Conservation (phyloP, 345 rosid species). For the Arabis alpina region DNA sequence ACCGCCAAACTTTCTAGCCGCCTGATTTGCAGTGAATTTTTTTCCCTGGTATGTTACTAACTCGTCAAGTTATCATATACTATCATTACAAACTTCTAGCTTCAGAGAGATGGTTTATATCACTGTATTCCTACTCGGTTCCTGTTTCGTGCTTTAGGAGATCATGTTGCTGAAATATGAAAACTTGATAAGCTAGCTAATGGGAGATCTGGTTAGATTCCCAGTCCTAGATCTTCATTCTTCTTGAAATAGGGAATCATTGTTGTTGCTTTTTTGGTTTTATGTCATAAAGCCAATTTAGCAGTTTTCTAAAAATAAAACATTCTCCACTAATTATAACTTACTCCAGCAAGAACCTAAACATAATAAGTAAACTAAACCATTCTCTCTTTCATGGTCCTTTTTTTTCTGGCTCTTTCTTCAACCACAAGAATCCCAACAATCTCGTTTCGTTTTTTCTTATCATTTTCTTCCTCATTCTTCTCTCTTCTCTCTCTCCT, state of each 20-base stretch:
- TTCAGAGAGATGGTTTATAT: too few species aligned
- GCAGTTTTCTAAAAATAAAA: slow-evolving; percentile 28
- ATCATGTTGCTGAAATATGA: too few species aligned
- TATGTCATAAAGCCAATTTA: neutral
- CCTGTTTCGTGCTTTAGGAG: neutral
- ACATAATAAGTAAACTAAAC: neutral
- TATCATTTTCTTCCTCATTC: slow-evolving; percentile 18
- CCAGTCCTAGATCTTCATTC: neutral
- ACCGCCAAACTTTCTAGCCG: too few species aligned
- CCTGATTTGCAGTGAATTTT: too few species aligned
- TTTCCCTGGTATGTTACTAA: too few species aligned
- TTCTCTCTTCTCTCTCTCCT: slow-evolving; percentile 31
- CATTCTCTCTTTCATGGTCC: slow-evolving; percentile 10
- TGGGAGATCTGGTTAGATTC: neutral
- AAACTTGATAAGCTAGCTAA: neutral
- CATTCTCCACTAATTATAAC: slow-evolving; percentile 19
- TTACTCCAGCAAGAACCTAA: neutral
- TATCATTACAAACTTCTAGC: too few species aligned
- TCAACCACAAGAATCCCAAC: slow-evolving; percentile 38
- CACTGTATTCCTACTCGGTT: neutral
- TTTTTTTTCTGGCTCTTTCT: slow-evolving; percentile 26
- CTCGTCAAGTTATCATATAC: too few species aligned
- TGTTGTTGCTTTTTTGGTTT: neutral
- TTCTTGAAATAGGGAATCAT: slow-evolving; percentile 4
- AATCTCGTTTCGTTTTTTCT: slow-evolving; percentile 20